phyloP scores from a whole-genome alignment of 2,329 filamentous ascomycete species.

The Fusarium brachygibbosum region DNA sequence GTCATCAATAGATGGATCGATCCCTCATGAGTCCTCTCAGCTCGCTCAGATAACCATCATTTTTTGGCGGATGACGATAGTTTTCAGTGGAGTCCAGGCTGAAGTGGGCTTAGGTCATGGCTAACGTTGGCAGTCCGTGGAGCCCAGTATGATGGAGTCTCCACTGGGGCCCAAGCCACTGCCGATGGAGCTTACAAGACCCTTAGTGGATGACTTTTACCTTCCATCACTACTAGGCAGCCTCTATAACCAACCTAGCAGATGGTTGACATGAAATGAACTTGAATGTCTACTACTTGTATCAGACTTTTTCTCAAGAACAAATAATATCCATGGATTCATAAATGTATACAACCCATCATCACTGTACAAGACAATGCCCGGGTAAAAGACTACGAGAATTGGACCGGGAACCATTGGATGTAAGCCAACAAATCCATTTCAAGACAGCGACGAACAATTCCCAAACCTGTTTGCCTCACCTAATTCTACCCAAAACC shows the following conservation, averaged over 20 bases:
- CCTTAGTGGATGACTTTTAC: conserved; percentile 12
- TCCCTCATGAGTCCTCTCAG: conserved; percentile 24
- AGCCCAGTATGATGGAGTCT: not conserved
- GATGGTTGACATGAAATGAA: not conserved
- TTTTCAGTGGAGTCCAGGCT: conserved; percentile 12
- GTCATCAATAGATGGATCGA: conserved; percentile 32
- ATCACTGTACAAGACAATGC: not conserved
- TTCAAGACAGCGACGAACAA: not conserved
- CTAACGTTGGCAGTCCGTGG: not conserved
- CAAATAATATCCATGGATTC: not conserved
- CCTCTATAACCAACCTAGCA: not conserved
- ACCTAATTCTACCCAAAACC: conserved; percentile 1
- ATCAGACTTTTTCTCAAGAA: not conserved
- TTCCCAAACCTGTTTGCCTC: conserved; percentile 6
- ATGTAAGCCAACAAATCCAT: conserved; percentile 11
- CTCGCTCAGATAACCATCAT: conserved; percentile 25
- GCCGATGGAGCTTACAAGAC: conserved; percentile 25
- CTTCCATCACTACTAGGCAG: not conserved
- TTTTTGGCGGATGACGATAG: conserved; percentile 27
- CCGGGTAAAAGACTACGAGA: not conserved
- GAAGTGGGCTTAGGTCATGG: conserved; percentile 16
- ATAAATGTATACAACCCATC: not conserved
- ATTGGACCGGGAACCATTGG: not conserved
- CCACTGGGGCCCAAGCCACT: conserved; percentile 35
- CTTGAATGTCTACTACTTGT: not conserved